Conservation (phyloP, 163 green algal species). For the Volvox carteri region DNA sequence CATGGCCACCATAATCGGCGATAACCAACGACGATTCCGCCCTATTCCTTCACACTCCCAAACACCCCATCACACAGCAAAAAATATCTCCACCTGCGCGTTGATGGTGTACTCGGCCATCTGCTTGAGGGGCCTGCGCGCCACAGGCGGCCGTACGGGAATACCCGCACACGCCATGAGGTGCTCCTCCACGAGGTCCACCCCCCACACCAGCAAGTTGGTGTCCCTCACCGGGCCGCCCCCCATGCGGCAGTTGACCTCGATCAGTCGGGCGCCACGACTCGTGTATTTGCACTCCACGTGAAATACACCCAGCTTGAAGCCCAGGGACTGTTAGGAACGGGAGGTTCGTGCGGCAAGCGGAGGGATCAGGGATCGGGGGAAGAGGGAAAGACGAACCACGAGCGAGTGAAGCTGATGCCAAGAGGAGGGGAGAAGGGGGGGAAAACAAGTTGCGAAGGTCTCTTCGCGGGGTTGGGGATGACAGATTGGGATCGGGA, state of each 20-base stretch:
- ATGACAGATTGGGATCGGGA: not conserved
- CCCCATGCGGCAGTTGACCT: constrained; percentile 96
- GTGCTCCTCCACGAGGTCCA: constrained; percentile 95
- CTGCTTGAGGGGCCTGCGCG: constrained; percentile 76
- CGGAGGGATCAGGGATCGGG: not conserved
- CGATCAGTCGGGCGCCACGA: constrained; percentile 89
- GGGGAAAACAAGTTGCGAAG: not conserved
- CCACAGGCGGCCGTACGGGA: constrained; percentile 83
- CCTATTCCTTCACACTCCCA: no score
- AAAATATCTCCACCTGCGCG: constrained; percentile 71
- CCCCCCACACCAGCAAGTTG: constrained; percentile 92
- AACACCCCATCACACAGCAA: no score
- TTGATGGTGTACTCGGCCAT: constrained; percentile 95
- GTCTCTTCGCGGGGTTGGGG: not conserved
- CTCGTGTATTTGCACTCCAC: constrained; percentile 93
- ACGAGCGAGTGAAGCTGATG: no score
- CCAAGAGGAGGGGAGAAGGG: not conserved
- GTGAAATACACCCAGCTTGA: constrained; percentile 88
- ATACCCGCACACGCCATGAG: constrained; percentile 87
- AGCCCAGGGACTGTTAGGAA: constrained; percentile 65
- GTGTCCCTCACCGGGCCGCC: constrained; percentile 89
- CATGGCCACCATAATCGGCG: no score
- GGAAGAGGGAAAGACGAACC: not conserved
- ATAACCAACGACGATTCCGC: no score
- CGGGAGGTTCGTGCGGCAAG: not conserved